Evolutionary conservation across 306 rosid genomes (phyloP).

Genomic region (Parietaria judaica): DNA sequence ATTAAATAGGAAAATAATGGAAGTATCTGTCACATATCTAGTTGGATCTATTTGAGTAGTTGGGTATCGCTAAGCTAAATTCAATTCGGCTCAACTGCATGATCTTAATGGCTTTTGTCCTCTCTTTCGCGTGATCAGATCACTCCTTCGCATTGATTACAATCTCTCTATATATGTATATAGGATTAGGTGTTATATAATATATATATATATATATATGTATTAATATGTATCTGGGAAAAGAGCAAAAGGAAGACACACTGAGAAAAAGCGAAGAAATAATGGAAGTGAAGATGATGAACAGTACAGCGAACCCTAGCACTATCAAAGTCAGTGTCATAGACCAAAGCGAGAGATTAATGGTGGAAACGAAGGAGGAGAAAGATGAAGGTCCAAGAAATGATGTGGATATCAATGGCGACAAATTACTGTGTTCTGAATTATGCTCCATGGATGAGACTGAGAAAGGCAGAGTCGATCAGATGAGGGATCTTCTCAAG

Average conservation of each 20-base stretch:
- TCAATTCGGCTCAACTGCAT: constrained; percentile 7
- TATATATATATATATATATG: not conserved
- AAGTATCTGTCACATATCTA: too few relatives aligned
- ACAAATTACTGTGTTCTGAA: not conserved
- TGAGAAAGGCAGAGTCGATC: constrained; percentile 8
- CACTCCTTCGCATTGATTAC: not conserved
- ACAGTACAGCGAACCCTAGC: not conserved
- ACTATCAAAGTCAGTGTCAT: too few relatives aligned
- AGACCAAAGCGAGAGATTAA: not conserved
- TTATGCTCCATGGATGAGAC: not conserved
- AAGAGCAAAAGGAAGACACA: not conserved
- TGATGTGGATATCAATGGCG: not conserved
- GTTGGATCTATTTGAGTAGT: not conserved
- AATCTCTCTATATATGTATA: not conserved
- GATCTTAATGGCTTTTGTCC: not conserved
- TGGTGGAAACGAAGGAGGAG: not conserved
- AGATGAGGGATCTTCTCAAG: not conserved
- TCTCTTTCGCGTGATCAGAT: not conserved
- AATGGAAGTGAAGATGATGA: not conserved
- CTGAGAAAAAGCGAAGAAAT: not conserved
- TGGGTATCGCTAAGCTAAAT: constrained; percentile 3
- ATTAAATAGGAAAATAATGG: too few relatives aligned
- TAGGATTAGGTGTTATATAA: too few relatives aligned
- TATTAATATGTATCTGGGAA: not conserved
- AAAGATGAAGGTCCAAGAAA: not conserved